A percentile compares a stretch with the other conserved stretches of the same genome.
These are phyloP conservation scores for Blastobotrys arbuscula DNA, from an alignment of 1,139 yeast genomes.

Conservation along the genomic window DNA sequence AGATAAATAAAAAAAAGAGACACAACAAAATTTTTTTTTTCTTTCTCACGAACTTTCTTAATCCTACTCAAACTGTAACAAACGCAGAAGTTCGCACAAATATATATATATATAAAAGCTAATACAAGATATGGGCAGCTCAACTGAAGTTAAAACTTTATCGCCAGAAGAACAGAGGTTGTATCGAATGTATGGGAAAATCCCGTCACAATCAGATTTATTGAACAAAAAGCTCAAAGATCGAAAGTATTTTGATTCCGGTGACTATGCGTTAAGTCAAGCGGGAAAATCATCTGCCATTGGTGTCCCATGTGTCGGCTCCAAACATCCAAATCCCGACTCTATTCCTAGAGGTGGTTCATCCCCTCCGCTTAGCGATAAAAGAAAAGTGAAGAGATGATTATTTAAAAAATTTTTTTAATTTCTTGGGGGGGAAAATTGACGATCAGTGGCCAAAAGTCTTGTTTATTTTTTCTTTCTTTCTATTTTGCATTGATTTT, in stretches of 20 bases:
- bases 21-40: too few relatives aligned
- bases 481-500: too few relatives aligned
- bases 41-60: too few relatives aligned
- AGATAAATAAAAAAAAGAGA: too few relatives aligned
- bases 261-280: constrained; percentile 93
- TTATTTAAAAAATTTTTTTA: too few relatives aligned
- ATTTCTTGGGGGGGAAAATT: too few relatives aligned
- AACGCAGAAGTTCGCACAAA: too few relatives aligned
- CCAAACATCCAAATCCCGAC: constrained; percentile 41
- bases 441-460: too few relatives aligned
- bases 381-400: too few relatives aligned
- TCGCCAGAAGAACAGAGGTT: constrained; percentile 40
- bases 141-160: constrained; percentile 12
- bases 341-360: constrained; percentile 33
- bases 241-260: constrained; percentile 92
- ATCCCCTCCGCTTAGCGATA: constrained; percentile 6
- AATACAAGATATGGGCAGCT: constrained; percentile 7
- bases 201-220: constrained; percentile 82
- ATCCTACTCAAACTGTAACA: too few relatives aligned
- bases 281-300: constrained; percentile 42
- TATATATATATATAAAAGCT: too few relatives aligned
- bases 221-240: constrained; percentile 67
- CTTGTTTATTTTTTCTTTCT: too few relatives aligned
- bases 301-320: constrained; percentile 35
- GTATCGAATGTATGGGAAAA: constrained; percentile 77